These are phyloP conservation scores for Mentha longifolia DNA, from an alignment of 257 asterid genomes.

Conservation along the genomic window DNA sequence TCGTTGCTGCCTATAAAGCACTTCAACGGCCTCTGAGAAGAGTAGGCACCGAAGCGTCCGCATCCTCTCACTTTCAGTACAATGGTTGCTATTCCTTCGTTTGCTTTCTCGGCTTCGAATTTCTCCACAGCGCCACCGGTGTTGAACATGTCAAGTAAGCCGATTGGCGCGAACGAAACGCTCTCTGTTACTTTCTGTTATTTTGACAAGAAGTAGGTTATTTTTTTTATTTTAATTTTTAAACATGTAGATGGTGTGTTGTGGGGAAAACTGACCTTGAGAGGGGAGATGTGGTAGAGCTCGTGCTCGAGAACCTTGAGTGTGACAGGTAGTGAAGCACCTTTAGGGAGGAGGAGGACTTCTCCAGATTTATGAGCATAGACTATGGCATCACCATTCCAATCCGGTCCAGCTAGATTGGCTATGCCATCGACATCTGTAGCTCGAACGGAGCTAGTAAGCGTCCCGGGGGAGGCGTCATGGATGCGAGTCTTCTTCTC, in stretches of 20 bases:
- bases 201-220: slow-evolving; percentile 19
- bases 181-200: slow-evolving; percentile 55
- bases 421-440: slow-evolving; percentile 66
- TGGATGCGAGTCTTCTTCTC: slow-evolving; percentile 86
- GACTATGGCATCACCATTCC: slow-evolving; percentile 76
- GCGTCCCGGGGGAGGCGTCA: slow-evolving; percentile 86
- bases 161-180: slow-evolving; percentile 80
- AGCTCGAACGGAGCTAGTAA: slow-evolving; percentile 69
- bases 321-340: slow-evolving; percentile 81
- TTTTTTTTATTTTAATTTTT: neutral
- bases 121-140: slow-evolving; percentile 83
- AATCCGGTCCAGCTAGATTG: slow-evolving; percentile 73
- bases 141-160: slow-evolving; percentile 89
- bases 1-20: slow-evolving; percentile 55
- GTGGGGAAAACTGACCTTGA: slow-evolving; percentile 58
- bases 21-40: slow-evolving; percentile 65
- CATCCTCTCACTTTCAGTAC: slow-evolving; percentile 73
- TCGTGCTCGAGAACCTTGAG: slow-evolving; percentile 85
- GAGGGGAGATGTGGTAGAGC: slow-evolving; percentile 85
- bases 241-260: neutral
- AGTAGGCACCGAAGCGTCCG: slow-evolving; percentile 79
- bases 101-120: slow-evolving; percentile 49
- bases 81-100: slow-evolving; percentile 46
- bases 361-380: slow-evolving; percentile 74
- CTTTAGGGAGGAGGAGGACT: slow-evolving; percentile 60